Conservation (phyloP, 1,284 basidiomycete genomes). For the Ustilago sp. region DNA sequence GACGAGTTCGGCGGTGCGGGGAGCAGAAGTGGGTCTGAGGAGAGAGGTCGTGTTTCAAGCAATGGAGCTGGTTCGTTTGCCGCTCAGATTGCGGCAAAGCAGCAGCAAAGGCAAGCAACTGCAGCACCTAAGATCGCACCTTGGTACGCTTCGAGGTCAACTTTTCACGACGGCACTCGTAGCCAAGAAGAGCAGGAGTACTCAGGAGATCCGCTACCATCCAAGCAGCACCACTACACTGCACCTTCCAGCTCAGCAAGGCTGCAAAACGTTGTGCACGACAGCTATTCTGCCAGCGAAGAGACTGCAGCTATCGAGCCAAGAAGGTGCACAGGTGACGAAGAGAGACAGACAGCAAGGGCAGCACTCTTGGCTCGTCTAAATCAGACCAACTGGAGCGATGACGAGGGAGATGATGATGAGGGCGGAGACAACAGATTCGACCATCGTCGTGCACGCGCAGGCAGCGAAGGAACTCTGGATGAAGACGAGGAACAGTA, state of each 20-base stretch:
- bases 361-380: constrained; percentile 44
- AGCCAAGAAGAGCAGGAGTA: constrained; percentile 1
- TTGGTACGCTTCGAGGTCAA: neutral
- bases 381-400: constrained; percentile 52
- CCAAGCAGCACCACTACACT: neutral
- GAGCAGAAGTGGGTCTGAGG: constrained; percentile 20
- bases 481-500: constrained; percentile 15
- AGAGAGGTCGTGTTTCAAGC: constrained; percentile 1
- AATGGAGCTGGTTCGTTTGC: constrained; percentile 35
- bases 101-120: constrained; percentile 7
- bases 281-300: neutral
- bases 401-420: constrained; percentile 45
- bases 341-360: constrained; percentile 19
- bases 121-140: neutral
- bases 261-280: constrained; percentile 17
- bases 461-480: constrained; percentile 12
- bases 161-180: neutral
- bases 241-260: constrained; percentile 21
- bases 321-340: neutral
- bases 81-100: constrained; percentile 32
- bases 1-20: constrained; percentile 15
- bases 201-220: neutral
- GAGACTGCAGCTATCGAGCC: neutral
- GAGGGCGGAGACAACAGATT: constrained; percentile 2
- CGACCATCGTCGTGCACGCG: constrained; percentile 9